These are phyloP conservation scores for Ascochyta fabae DNA, from an alignment of 2,329 filamentous ascomycete species.

Conservation along the genomic window DNA sequence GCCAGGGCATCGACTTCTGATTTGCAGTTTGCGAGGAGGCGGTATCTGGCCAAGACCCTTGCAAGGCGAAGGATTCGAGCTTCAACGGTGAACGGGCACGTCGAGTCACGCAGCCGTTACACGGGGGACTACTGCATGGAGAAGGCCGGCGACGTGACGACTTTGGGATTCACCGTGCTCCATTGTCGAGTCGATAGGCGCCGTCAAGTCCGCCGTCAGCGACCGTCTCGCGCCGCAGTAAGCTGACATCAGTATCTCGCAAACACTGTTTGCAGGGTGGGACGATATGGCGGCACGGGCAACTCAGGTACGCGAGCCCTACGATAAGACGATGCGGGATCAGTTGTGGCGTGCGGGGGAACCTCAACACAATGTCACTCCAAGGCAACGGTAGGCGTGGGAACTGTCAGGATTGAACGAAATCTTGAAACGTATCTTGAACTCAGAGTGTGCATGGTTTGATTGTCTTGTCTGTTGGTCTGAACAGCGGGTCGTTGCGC, in stretches of 20 bases:
- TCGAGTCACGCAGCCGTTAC: constrained; percentile 24
- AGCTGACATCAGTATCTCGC: constrained; percentile 20
- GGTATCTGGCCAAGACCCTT: constrained; percentile 14
- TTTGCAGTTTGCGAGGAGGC: constrained; percentile 4
- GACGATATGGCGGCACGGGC: constrained; percentile 23
- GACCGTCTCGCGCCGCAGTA: constrained; percentile 26
- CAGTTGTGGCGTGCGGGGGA: constrained; percentile 30
- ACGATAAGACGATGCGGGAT: constrained; percentile 8
- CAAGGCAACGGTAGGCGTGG: neutral
- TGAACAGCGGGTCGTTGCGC: constrained; percentile 2
- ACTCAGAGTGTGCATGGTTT: neutral
- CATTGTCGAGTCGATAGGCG: constrained; percentile 18
- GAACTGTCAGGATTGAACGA: neutral
- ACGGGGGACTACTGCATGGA: neutral
- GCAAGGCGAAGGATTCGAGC: constrained; percentile 22
- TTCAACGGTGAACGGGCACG: constrained; percentile 28
- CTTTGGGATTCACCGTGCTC: neutral
- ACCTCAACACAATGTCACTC: constrained; percentile 9
- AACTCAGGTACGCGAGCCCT: constrained; percentile 16
- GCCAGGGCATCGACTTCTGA: neutral
- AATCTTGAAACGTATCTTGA: neutral
- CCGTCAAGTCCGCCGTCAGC: constrained; percentile 30
- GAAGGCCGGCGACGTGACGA: constrained; percentile 7
- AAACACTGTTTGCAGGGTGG: constrained; percentile 7
- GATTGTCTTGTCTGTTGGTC: neutral